Evolutionary conservation across 2,329 filamentous ascomycete species (phyloP).

Genomic region (Microsporum ferrugineum): DNA sequence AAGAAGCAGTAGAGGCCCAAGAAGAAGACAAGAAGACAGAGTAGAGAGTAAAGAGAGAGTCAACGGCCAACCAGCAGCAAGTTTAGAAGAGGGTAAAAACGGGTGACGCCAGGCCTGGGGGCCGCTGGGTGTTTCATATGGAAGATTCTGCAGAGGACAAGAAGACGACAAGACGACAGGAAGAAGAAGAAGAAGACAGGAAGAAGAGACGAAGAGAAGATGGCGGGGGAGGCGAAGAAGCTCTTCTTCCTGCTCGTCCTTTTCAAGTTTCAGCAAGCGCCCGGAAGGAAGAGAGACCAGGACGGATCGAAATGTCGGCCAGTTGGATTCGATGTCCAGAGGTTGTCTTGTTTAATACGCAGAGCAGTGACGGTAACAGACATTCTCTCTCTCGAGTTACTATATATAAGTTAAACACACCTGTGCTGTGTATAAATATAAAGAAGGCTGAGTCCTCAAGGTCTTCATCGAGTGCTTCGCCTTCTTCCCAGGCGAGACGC

Average conservation of each 20-base stretch:
- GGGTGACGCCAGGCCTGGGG: neutral
- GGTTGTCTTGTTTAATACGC: no score
- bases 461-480: neutral
- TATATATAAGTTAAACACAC: neutral
- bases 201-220: neutral
- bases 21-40: neutral
- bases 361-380: no score
- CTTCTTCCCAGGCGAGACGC: neutral
- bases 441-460: neutral
- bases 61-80: neutral
- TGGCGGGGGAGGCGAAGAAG: neutral
- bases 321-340: neutral
- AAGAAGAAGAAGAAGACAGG: neutral
- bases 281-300: neutral
- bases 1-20: no score
- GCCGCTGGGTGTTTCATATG: neutral
- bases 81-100: neutral
- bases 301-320: neutral
- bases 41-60: neutral
- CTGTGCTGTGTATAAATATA: neutral
- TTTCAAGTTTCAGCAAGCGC: neutral
- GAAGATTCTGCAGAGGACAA: neutral
- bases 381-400: no score
- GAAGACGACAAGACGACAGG: neutral
- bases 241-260: neutral